phyloP scores from a whole-genome alignment of 352 stramenopile genomes.

The Phytophthora cryptogea region DNA sequence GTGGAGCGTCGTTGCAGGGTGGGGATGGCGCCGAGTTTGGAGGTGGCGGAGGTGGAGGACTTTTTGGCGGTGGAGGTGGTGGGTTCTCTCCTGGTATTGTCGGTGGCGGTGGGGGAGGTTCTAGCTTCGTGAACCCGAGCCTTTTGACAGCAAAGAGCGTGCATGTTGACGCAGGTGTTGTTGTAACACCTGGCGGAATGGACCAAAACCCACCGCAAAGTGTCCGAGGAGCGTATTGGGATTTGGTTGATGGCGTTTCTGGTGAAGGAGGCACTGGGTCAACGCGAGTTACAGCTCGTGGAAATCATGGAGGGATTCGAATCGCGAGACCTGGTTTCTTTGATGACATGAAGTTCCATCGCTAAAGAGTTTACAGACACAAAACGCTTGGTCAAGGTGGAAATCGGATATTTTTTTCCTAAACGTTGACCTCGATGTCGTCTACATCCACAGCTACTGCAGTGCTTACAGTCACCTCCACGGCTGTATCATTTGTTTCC shows the following conservation, averaged over 20 bases:
- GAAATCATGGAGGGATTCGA: slow-evolving; percentile 71
- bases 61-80: slow-evolving; percentile 69
- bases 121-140: slow-evolving; percentile 57
- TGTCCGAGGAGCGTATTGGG: slow-evolving; percentile 56
- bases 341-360: slow-evolving; percentile 76
- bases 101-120: slow-evolving; percentile 64
- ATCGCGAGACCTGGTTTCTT: slow-evolving; percentile 69
- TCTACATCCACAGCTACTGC: slow-evolving; percentile 3
- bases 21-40: slow-evolving; percentile 76
- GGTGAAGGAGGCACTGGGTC: slow-evolving; percentile 61
- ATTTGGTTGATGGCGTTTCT: slow-evolving; percentile 56
- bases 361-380: slow-evolving; percentile 17
- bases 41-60: slow-evolving; percentile 62
- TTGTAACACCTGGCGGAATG: slow-evolving; percentile 52
- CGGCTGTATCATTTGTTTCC: slow-evolving; percentile 7
- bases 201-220: slow-evolving; percentile 58
- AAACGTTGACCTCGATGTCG: slow-evolving; percentile 21
- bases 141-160: slow-evolving; percentile 51
- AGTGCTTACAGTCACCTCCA: slow-evolving; percentile 1
- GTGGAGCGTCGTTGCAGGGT: slow-evolving; percentile 56
- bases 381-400: neutral
- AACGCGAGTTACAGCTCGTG: slow-evolving; percentile 23
- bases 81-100: slow-evolving; percentile 77
- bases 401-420: slow-evolving; percentile 7
- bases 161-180: slow-evolving; percentile 40